Evolutionary conservation across 768 basidiomycete genomes (phyloP), one percentile per base, ranked within the genome.

Genomic region (Trametes maxima): DNA sequence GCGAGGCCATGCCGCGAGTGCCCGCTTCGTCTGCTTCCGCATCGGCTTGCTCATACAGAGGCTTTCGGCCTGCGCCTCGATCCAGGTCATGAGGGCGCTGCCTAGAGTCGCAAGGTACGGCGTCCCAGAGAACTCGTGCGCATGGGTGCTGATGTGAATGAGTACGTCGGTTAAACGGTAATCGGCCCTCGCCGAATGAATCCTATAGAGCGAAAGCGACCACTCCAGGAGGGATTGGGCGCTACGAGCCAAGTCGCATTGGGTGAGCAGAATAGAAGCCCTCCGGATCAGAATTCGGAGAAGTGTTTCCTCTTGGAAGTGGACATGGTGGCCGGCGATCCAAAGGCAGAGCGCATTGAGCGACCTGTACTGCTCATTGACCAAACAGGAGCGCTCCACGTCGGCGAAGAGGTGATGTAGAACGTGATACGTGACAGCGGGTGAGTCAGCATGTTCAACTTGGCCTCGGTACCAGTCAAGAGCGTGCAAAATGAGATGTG

Each of bases 301-400:
- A 10, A 95, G 75, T 1, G 82, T 82, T 0, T 76, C 66, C 50
- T 90, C 81, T 17, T 76, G 72, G 69, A 92, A 87, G 46, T 82
- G 79, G 25, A 79, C 70, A 46, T 78, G 72, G 59, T 85, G 82
- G 42, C 83, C 79, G 3, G 94, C 80, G 46, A 94, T 79, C 81
- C 92, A 88, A 28, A 98, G 73, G 25, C 84, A 85, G 46, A 96
- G 75, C 1, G 85, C 82, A 57, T 92, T 88, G 42, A 95, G 69
- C 28, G 88, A 75, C 13, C 95, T 85, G 42, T 86, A 73, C 69
- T 95, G 92, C 70, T 96, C 93, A 70, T 92, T 91, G 62, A 96
- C 82, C 40, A 97, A 79, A 19, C 87, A 87, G 0, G 85, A 84
- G 11, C 75, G 72, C 59, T 90, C 83, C 10, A 94, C 75, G 42